Percentiles rank a stretch among this genome's conserved stretches.
Conservation (phyloP, 768 basidiomycete species). For the Termitomyces sp. region DNA sequence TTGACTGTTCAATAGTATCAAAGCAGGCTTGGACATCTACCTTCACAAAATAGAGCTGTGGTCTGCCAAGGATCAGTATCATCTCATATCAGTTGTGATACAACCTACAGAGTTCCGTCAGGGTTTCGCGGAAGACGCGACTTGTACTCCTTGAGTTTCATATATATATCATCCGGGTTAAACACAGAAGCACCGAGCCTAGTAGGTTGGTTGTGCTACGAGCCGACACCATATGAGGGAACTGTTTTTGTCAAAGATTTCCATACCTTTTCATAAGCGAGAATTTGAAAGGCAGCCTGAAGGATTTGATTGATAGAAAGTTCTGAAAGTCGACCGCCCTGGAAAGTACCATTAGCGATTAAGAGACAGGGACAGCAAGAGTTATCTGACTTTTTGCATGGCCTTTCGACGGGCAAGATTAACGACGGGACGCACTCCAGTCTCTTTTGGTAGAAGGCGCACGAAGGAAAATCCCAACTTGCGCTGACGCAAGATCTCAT, state of each 20-base stretch:
- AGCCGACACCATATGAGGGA: not conserved
- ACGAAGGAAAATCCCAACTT: slow-evolving; percentile 82
- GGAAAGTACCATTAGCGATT: not conserved
- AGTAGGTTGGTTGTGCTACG: slow-evolving; percentile 56
- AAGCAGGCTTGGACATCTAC: slow-evolving; percentile 96
- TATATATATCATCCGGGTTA: slow-evolving; percentile 79
- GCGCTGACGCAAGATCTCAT: slow-evolving; percentile 65
- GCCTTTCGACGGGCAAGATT: slow-evolving; percentile 65
- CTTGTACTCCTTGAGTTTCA: slow-evolving; percentile 71
- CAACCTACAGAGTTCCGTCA: slow-evolving; percentile 50
- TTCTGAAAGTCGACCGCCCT: slow-evolving; percentile 31
- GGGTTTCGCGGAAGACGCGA: slow-evolving; percentile 34
- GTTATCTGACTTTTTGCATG: slow-evolving; percentile 24
- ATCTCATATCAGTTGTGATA: not conserved
- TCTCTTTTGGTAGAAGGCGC: slow-evolving; percentile 90
- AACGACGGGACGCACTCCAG: slow-evolving; percentile 91
- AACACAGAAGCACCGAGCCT: slow-evolving; percentile 82
- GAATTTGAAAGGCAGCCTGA: slow-evolving; percentile 78
- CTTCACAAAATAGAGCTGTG: slow-evolving; percentile 92
- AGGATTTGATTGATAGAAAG: slow-evolving; percentile 88
- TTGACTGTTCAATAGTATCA: slow-evolving; percentile 91
- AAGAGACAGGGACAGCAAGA: not conserved
- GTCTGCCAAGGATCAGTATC: slow-evolving; percentile 40
- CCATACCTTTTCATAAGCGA: slow-evolving; percentile 81
- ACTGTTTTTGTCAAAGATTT: not conserved